Evolutionary conservation across 1,284 basidiomycete genomes (phyloP), one percentile per base, ranked within the genome.

Genomic region (Heterobasidion occidentale): DNA sequence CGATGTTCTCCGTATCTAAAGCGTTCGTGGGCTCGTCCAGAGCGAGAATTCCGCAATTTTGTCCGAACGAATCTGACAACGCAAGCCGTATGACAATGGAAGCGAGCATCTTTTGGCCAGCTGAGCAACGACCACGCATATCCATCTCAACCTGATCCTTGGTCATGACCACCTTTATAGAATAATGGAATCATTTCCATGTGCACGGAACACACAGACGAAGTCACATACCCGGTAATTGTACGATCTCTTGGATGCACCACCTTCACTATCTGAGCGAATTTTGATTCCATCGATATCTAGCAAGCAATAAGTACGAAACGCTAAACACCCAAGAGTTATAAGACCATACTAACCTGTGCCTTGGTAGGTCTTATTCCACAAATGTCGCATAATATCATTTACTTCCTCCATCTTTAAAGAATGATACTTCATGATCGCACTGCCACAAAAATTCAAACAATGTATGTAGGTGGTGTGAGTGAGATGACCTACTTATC

Each of bases 381-480:
- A 99, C 2, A 99, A 72, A 67, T 94, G 91, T 57, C 89, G 86
- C 84, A 97, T 97, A 20, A 87, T 94, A 65, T 96, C 93, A 66
- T 99, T 99, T 66, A 99, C 95, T 77, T 99, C 97, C 70, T 94
- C 93, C 97, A 99, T 98, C 74, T 99, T 99, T 67, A 98, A 80
- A n/a, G 88, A 77, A 67, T 99, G 97, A 67, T 97, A 99, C 70
- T 92, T 92, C 90, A 99, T 94, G 71, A 99, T 98, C 48, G 94
- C 96, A 64, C 93, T 95, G 60, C 27, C 27, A 27, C 27, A 27
- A 27, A 27, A 14, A 48, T 33, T 20, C 46, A 46, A n/a, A 19
- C 34, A 9, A 33, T 11, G 46, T 34, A 15, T 45, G 15, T 27
- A 52, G n/a, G 53, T 17, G 12, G 8, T 59, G 15, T 54, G 27